These are phyloP conservation scores for Agaricus blazei DNA, from an alignment of 768 basidiomycete genomes.

Conservation along the genomic window DNA sequence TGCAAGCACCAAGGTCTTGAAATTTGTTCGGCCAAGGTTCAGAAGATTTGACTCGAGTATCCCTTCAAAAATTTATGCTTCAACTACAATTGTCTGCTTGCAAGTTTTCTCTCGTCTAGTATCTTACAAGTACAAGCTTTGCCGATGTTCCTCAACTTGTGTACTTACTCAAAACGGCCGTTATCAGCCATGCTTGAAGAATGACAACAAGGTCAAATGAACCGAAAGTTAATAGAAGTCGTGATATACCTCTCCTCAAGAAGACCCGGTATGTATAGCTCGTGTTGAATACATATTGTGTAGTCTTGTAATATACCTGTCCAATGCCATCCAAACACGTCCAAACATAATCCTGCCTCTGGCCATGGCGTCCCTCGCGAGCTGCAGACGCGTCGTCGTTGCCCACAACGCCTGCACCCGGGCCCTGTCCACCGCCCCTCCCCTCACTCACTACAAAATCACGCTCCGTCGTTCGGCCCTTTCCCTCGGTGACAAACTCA, in stretches of 20 bases:
- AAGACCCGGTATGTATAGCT: neutral
- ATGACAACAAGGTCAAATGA: neutral
- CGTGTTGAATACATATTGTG: neutral
- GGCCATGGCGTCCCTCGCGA: neutral
- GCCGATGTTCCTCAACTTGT: conserved; percentile 9
- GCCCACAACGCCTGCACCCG: conserved; percentile 2
- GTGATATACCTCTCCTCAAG: neutral
- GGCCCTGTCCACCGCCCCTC: conserved; percentile 13
- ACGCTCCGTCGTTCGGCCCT: conserved; percentile 87
- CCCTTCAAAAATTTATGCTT: conserved; percentile 12
- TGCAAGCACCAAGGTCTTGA: conserved; percentile 6
- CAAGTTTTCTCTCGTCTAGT: conserved; percentile 12
- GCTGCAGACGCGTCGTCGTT: neutral
- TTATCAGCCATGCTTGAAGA: conserved; percentile 6
- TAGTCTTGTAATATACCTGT: too few relatives aligned
- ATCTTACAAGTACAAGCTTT: conserved; percentile 13
- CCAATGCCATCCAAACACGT: too few relatives aligned
- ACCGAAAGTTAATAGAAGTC: neutral
- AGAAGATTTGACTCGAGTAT: conserved; percentile 4
- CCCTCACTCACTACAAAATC: conserved; percentile 80
- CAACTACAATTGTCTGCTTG: conserved; percentile 13
- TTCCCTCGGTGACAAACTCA: conserved; percentile 65
- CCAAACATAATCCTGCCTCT: too few relatives aligned
- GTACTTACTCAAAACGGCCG: conserved; percentile 9
- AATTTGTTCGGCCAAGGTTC: conserved; percentile 6